These are phyloP conservation scores for Suillus occidentalis DNA, from an alignment of 768 basidiomycete genomes.

Conservation along the genomic window DNA sequence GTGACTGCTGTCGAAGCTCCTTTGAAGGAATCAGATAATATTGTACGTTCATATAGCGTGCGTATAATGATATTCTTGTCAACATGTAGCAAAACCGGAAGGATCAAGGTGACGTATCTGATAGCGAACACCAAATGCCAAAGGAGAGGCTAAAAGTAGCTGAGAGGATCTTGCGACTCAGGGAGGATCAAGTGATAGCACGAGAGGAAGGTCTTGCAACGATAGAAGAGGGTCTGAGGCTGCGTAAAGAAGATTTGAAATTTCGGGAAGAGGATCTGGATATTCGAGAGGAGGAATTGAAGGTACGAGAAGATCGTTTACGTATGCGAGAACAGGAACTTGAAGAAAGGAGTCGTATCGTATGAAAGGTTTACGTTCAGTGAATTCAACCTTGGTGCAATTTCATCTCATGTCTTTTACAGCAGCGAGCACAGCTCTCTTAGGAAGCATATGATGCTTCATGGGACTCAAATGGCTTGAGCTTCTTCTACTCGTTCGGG, in stretches of 20 bases:
- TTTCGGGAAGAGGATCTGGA: conserved; percentile 2
- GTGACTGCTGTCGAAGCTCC: not conserved
- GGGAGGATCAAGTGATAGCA: not conserved
- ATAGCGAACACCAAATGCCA: not conserved
- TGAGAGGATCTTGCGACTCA: not conserved
- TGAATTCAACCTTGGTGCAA: not conserved
- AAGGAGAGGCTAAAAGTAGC: conserved; percentile 3
- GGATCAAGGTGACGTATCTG: conserved; percentile 1
- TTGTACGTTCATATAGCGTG: not conserved
- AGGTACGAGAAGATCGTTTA: conserved; percentile 3
- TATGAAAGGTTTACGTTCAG: not conserved
- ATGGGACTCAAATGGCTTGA: not conserved
- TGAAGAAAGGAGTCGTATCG: not conserved
- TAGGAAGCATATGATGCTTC: not conserved
- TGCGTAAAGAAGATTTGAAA: conserved; percentile 4
- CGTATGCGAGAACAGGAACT: not conserved
- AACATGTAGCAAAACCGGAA: not conserved
- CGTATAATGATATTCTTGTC: not conserved
- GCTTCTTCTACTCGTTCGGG: not conserved
- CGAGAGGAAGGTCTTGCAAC: conserved; percentile 2
- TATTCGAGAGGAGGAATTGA: conserved; percentile 2
- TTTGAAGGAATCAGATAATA: not conserved
- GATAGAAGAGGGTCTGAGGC: conserved; percentile 1
- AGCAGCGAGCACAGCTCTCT: not conserved
- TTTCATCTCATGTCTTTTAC: not conserved